These are phyloP conservation scores for Exophiala sp. DNA, from an alignment of 2,329 filamentous ascomycete species.

Conservation along the genomic window DNA sequence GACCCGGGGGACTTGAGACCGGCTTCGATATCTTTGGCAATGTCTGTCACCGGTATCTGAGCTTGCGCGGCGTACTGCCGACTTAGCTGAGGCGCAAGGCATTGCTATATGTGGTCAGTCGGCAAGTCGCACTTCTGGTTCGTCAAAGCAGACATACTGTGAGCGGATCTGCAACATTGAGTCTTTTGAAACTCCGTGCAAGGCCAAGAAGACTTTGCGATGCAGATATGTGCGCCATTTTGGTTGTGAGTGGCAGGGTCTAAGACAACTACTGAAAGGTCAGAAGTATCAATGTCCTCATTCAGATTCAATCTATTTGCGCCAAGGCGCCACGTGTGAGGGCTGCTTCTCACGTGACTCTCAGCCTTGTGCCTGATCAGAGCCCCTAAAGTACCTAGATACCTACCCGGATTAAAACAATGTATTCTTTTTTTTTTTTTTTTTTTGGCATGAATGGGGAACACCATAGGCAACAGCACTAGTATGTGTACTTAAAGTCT, in stretches of 20 bases:
- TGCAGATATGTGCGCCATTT: conserved; percentile 23
- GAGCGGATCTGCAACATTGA: conserved; percentile 35
- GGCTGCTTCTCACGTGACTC: too few relatives aligned
- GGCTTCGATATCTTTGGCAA: conserved; percentile 18
- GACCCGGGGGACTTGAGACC: conserved; percentile 30
- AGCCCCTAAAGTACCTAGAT: too few relatives aligned
- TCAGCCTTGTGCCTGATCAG: too few relatives aligned
- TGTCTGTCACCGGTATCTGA: conserved; percentile 28
- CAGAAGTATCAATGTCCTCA: too few relatives aligned
- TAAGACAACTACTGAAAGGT: too few relatives aligned
- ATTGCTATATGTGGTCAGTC: conserved; percentile 39
- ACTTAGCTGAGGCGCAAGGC: conserved; percentile 37
- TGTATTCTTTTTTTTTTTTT: too few relatives aligned
- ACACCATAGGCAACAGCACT: too few relatives aligned
- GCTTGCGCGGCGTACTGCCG: conserved; percentile 48
- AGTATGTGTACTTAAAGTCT: not conserved
- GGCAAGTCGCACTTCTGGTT: not conserved
- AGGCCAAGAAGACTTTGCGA: conserved; percentile 23
- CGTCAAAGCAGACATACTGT: conserved; percentile 31
- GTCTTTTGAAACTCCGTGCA: conserved; percentile 18
- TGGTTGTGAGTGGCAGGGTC: not conserved
- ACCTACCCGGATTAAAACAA: too few relatives aligned
- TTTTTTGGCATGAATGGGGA: too few relatives aligned
- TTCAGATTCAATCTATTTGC: too few relatives aligned
- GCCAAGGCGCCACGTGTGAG: not conserved